Percentiles rank a stretch among this genome's conserved stretches.
These are phyloP conservation scores for Cucurbita argyrosperma DNA, from an alignment of 306 rosid genomes.

Conservation along the genomic window DNA sequence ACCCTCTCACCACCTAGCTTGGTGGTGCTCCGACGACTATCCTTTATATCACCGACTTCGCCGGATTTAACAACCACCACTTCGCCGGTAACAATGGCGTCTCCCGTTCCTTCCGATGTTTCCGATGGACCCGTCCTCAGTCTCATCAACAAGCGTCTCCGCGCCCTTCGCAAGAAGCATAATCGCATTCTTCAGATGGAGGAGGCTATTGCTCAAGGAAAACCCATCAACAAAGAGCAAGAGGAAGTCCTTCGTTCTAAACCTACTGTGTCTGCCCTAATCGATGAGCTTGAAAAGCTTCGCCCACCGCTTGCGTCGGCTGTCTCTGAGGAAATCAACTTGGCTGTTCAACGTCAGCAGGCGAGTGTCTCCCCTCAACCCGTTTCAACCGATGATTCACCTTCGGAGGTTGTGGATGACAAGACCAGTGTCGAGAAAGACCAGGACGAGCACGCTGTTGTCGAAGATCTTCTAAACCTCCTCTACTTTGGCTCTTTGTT, in stretches of 20 bases:
- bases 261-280: slow-evolving; percentile 29
- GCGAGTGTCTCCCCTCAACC: slow-evolving; percentile 12
- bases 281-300: slow-evolving; percentile 91
- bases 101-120: slow-evolving; percentile 32
- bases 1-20: neutral
- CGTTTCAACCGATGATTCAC: neutral
- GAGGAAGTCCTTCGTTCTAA: slow-evolving; percentile 77
- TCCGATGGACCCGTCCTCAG: slow-evolving; percentile 81
- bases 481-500: slow-evolving; percentile 83
- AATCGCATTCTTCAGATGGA: slow-evolving; percentile 70
- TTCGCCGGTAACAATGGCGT: neutral
- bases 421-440: neutral
- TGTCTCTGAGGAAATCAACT: slow-evolving; percentile 46
- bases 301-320: slow-evolving; percentile 69
- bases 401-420: neutral
- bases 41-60: neutral
- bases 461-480: slow-evolving; percentile 65
- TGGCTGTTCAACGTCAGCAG: slow-evolving; percentile 25
- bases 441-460: slow-evolving; percentile 11
- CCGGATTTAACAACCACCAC: slow-evolving; percentile 36
- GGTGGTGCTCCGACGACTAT: slow-evolving; percentile 1
- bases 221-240: slow-evolving; percentile 63
- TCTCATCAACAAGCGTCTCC: slow-evolving; percentile 85
- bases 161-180: slow-evolving; percentile 58
- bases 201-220: slow-evolving; percentile 60